Conservation (phyloP, 1,284 basidiomycete genomes). For the Gymnopus androsaceus region DNA sequence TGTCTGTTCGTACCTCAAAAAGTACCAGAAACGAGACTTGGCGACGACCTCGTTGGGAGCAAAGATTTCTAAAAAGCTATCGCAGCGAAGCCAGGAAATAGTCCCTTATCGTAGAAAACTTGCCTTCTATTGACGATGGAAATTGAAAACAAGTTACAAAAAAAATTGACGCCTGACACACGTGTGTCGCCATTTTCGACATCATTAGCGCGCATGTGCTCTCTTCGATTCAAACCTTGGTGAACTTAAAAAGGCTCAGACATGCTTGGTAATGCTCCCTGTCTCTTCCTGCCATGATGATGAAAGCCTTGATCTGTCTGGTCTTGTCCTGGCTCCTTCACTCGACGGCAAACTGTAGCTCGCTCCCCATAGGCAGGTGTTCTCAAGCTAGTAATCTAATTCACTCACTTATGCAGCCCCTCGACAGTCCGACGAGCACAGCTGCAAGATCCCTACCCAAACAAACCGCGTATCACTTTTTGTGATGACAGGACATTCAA, state of each 20-base stretch:
- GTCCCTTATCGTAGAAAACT: too few relatives aligned
- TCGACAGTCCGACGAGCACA: background rate
- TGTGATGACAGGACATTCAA: constrained; percentile 60
- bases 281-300: background rate
- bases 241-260: too few relatives aligned
- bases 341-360: background rate
- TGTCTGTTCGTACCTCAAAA: constrained; percentile 72
- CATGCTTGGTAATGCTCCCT: background rate
- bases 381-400: too few relatives aligned
- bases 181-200: too few relatives aligned
- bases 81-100: too few relatives aligned
- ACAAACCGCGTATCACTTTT: constrained; percentile 51
- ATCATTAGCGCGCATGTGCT: too few relatives aligned
- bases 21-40: constrained; percentile 99
- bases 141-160: too few relatives aligned
- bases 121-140: too few relatives aligned
- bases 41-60: constrained; percentile 98
- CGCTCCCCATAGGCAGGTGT: too few relatives aligned
- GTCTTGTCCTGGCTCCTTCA: background rate
- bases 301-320: background rate
- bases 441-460: constrained; percentile 45
- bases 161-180: too few relatives aligned
- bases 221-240: too few relatives aligned
- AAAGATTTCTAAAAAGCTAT: too few relatives aligned
- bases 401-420: background rate